Percentiles rank a stretch among this genome's conserved stretches.
phyloP scores from a whole-genome alignment of 192 early-diverging fungal species.

The Helicostylum pulchrum region DNA sequence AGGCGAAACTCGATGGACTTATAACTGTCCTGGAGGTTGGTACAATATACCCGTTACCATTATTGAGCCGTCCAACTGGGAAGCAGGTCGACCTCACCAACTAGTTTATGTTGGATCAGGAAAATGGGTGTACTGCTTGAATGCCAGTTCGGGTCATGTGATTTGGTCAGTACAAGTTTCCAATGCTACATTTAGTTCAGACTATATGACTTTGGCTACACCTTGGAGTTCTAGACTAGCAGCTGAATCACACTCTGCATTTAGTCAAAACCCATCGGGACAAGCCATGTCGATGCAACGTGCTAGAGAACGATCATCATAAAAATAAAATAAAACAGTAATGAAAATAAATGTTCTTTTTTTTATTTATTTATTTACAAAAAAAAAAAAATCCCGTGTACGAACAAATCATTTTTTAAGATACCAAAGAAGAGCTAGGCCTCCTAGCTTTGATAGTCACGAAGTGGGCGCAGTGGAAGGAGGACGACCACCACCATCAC shows the following conservation, averaged over 20 bases:
- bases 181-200: neutral
- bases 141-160: slow-evolving; percentile 5
- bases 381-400: no score
- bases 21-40: slow-evolving; percentile 20
- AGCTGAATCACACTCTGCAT: slow-evolving; percentile 6
- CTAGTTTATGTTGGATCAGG: slow-evolving; percentile 20
- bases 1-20: slow-evolving; percentile 21
- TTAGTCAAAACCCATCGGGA: neutral
- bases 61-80: slow-evolving; percentile 8
- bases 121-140: slow-evolving; percentile 18
- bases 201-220: slow-evolving; percentile 19
- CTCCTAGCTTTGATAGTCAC: no score
- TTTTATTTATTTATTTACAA: no score
- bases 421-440: no score
- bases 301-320: no score
- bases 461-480: no score
- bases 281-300: no score
- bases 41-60: slow-evolving; percentile 16
- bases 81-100: neutral
- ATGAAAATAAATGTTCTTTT: no score
- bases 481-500: no score
- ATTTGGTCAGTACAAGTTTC: slow-evolving; percentile 6
- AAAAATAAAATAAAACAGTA: no score
- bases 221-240: slow-evolving; percentile 18
- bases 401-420: no score